Evolutionary conservation across 2,329 filamentous ascomycete genomes (phyloP), one percentile per base, ranked within the genome.

Genomic region (Trichoderma sp.): DNA sequence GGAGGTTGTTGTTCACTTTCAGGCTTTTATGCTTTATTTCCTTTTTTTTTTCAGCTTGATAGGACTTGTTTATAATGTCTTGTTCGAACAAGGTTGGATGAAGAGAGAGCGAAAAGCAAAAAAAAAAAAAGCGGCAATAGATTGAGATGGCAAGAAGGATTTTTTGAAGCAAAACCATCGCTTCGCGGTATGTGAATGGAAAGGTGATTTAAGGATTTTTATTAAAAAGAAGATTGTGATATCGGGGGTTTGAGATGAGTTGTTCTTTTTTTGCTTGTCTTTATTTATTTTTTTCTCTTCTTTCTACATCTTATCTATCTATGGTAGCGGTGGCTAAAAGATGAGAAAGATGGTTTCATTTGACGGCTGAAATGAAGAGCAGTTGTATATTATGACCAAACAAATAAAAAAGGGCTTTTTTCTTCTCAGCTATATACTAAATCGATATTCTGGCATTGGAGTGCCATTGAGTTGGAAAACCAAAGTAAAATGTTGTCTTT

Each of bases 311-410:
- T 28, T 5, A n/a, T 61, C 21, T 51, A 26, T 5, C 21, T 51
- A 26, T 5, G 59, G 21, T 24, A 18, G 56, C 14, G 16, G 34
- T 54, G 16, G 32, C 46, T 64, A 32, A 26, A 24, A 21, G 30
- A 39, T n/a, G 54, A 49, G 18, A 11, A 34, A 32, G 43, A 26
- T 11, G 32, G 21, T 30, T 43, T 51, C 58, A 5, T 10, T 32
- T 51, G 39, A 59, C 14, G 67, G 60, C 43, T 43, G 59, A 55
- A 49, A 59, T 30, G 55, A 60, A 37, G 37, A 59, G 39, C 4
- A 28, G 51, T 67, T 69, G 68, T 67, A 67, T 69, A 67, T 66
- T 66, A 69, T 51, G 55, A 66, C 55, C 68, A 66, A 69, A 55
- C 63, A 66, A 69, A 69, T 66, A 55, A 66, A 69, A 69, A 55